Percentiles rank a stretch among this genome's conserved stretches.
phyloP scores from a whole-genome alignment of 306 rosid species.

The Alnus glutinosa region DNA sequence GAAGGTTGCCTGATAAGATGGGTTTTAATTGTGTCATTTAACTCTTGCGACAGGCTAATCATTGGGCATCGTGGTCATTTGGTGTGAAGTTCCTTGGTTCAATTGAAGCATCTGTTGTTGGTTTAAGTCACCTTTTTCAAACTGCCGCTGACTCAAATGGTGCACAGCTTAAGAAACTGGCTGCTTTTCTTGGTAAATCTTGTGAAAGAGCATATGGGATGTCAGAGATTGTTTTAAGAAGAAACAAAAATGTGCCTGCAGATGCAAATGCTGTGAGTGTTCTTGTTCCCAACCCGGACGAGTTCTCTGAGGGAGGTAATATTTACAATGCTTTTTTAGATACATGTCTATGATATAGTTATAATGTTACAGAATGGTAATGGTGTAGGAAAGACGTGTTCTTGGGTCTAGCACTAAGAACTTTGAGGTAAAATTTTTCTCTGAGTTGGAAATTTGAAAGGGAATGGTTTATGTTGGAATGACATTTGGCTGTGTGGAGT shows the following conservation, averaged over 20 bases:
- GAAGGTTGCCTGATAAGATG: conserved; percentile 22
- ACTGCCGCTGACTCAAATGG: conserved; percentile 57
- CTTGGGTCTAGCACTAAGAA: not conserved
- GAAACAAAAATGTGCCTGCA: conserved; percentile 60
- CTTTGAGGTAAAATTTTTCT: not conserved
- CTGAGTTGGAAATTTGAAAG: not conserved
- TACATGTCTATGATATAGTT: not conserved
- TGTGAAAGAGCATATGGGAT: conserved; percentile 40
- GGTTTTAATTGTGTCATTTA: conserved; percentile 26
- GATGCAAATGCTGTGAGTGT: conserved; percentile 78
- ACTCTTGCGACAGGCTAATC: conserved; percentile 37
- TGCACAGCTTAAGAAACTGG: conserved; percentile 56
- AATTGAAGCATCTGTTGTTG: conserved; percentile 73
- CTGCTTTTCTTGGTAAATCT: conserved; percentile 54
- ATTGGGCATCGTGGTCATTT: conserved; percentile 29
- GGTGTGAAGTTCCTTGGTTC: conserved; percentile 55
- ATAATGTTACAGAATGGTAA: not conserved
- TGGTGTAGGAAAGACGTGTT: not conserved
- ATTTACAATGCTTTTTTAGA: conserved; percentile 22
- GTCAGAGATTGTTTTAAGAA: conserved; percentile 51
- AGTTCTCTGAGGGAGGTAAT: conserved; percentile 57
- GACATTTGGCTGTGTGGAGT: not conserved
- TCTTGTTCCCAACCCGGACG: conserved; percentile 54
- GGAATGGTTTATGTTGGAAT: not conserved
- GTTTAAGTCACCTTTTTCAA: conserved; percentile 71